Evolutionary conservation across 768 basidiomycete species (phyloP), one percentile per base, ranked within the genome.

Genomic region (Lactarius indigo): DNA sequence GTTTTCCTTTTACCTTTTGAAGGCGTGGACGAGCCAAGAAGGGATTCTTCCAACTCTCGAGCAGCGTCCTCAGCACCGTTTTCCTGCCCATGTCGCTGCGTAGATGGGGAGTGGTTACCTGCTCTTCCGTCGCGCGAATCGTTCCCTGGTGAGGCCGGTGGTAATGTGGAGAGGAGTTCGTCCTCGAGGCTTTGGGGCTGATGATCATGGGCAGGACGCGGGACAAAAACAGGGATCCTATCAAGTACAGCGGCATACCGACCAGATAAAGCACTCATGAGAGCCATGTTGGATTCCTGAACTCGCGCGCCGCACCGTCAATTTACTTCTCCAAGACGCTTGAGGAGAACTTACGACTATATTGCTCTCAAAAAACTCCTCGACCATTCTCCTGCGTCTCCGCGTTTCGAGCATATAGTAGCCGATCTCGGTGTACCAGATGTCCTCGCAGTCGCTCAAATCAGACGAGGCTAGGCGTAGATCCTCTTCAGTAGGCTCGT

Each of bases 361-460:
- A 73, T 83, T 87, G 31, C 82, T 81, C 73, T 90, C 86, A 70
- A 92, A 93, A 81, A 85, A 90, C 57, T 85, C 83, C 66, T 87
- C 87, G 6, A 93, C 84, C 69, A 90, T 87, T 59, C 83, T 85
- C 75, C 87, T 85, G 59, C 91, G 85, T 73, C 86, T 87, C 73
- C 88, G 85, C 7, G 89, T 90, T 72, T 91, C 87, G 35, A 87
- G 73, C 61, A 85, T 80, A 72, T 93, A 94, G 64, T 85, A 85
- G 61, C 82, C 80, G 18, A 93, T 81, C 72, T 90, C 91, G 30
- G 79, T 81, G 54, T 79, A 77, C 92, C 92, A 94, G 18, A 94
- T 73, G 66, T 92, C 91, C 70, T 84, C 83, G 69, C 87, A 91
- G 66, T 92, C 92, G 33, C 92, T 91, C 68, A 94, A 78, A 80